These are phyloP conservation scores for Sporisorium reilianum DNA, from an alignment of 1,284 basidiomycete species.

Conservation along the genomic window DNA sequence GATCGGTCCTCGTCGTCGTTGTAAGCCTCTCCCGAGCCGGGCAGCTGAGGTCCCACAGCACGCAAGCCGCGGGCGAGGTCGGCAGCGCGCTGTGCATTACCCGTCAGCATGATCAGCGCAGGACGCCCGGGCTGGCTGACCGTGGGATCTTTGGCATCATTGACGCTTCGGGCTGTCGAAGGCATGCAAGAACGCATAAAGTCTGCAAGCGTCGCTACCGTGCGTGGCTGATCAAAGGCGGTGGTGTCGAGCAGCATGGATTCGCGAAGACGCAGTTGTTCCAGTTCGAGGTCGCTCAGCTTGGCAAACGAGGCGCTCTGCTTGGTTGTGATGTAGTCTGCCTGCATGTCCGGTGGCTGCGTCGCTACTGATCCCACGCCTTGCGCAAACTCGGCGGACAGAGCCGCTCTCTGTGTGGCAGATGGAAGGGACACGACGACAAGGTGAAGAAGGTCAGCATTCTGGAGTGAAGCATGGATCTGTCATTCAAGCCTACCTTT, in stretches of 20 bases:
- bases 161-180: slow-evolving; percentile 21
- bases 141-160: slow-evolving; percentile 20
- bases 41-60: slow-evolving; percentile 38
- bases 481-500: slow-evolving; percentile 37
- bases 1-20: slow-evolving; percentile 16
- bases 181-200: slow-evolving; percentile 52
- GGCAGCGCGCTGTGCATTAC: slow-evolving; percentile 64
- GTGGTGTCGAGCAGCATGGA: slow-evolving; percentile 52
- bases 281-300: slow-evolving; percentile 59
- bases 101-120: slow-evolving; percentile 54
- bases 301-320: slow-evolving; percentile 55
- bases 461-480: neutral
- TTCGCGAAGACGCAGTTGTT: slow-evolving; percentile 53
- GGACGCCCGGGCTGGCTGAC: slow-evolving; percentile 42
- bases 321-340: slow-evolving; percentile 58
- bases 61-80: slow-evolving; percentile 56
- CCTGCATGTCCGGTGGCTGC: slow-evolving; percentile 57
- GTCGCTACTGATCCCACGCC: slow-evolving; percentile 46
- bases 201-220: slow-evolving; percentile 31
- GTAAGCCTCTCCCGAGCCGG: slow-evolving; percentile 19
- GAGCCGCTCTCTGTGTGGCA: slow-evolving; percentile 42
- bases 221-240: slow-evolving; percentile 30
- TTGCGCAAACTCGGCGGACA: slow-evolving; percentile 42
- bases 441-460: neutral
- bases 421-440: neutral